A percentile compares a stretch with the other conserved stretches of the same genome.
Evolutionary conservation across 2,329 filamentous ascomycete species (phyloP).

Genomic region (Ophiostoma novo-ulmi): DNA sequence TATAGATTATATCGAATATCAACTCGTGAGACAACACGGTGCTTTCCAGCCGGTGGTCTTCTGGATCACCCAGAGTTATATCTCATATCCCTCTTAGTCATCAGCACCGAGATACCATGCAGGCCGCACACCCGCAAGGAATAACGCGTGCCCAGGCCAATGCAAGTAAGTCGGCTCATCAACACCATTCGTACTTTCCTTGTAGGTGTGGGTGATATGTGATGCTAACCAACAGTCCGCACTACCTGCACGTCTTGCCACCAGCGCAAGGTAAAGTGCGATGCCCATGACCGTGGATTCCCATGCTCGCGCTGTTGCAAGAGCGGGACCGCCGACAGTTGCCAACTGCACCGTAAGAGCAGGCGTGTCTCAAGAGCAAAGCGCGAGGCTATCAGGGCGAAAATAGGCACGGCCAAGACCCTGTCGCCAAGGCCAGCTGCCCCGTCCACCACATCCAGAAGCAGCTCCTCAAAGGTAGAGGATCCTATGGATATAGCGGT

Average conservation of each 20-base stretch:
- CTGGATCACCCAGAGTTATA: neutral
- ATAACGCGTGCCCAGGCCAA: constrained; percentile 3
- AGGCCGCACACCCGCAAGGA: neutral
- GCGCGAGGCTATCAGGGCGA: neutral
- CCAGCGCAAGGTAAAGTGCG: constrained; percentile 20
- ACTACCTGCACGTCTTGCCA: constrained; percentile 20
- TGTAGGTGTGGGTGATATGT: neutral
- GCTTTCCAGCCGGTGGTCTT: constrained; percentile 1
- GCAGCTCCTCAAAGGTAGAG: neutral
- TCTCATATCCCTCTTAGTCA: neutral
- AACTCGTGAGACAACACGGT: neutral
- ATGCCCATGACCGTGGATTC: constrained; percentile 20
- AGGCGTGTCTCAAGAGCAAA: neutral
- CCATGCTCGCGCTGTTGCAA: constrained; percentile 19
- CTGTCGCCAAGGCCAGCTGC: neutral
- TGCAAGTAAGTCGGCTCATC: neutral
- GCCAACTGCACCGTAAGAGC: constrained; percentile 7
- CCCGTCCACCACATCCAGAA: neutral
- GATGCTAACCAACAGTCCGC: constrained; percentile 5
- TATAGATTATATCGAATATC: neutral
- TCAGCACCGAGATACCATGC: neutral
- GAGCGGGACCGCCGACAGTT: constrained; percentile 5
- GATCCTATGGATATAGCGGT: neutral
- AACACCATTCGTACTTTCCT: neutral
- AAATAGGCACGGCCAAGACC: neutral